phyloP scores from a whole-genome alignment of 805 yeast genomes.

The Starmerella gropengiesseri region DNA sequence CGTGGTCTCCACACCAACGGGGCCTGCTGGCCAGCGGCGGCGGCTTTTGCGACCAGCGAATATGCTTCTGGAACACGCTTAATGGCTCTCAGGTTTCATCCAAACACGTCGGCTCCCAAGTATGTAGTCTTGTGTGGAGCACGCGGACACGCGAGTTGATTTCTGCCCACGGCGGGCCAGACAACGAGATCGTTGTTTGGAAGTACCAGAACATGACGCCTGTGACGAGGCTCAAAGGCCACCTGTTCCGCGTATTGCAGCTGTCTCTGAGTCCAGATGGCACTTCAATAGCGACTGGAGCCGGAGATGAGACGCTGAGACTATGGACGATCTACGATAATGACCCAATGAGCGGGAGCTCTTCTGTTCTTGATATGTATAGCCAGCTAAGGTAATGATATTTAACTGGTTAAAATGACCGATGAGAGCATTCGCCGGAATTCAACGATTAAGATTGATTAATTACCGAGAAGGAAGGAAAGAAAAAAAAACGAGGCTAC shows the following conservation, averaged over 20 bases:
- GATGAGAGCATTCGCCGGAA: too few relatives aligned
- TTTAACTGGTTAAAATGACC: too few relatives aligned
- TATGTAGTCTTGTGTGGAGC: constrained; percentile 90
- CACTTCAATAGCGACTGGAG: constrained; percentile 92
- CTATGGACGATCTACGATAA: constrained; percentile 94
- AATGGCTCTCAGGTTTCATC: constrained; percentile 65
- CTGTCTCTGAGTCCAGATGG: constrained; percentile 91
- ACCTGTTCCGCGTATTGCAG: constrained; percentile 82
- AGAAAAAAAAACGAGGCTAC: constrained; percentile 21
- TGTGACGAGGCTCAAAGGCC: constrained; percentile 87
- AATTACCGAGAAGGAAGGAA: neutral
- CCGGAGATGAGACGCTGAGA: constrained; percentile 93
- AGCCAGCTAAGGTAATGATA: constrained; percentile 17
- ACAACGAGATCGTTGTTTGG: constrained; percentile 88
- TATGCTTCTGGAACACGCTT: constrained; percentile 84
- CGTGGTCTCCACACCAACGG: constrained; percentile 96
- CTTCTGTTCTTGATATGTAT: constrained; percentile 10
- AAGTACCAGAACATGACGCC: constrained; percentile 88
- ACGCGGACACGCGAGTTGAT: constrained; percentile 84
- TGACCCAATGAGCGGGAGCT: constrained; percentile 29
- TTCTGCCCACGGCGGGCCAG: constrained; percentile 87
- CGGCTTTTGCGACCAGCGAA: constrained; percentile 85
- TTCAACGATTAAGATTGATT: neutral
- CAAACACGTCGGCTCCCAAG: constrained; percentile 92
- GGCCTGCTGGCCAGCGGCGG: constrained; percentile 94